These are phyloP conservation scores for Plasmodium reichenowi DNA, from an alignment of 169 alveolate species.

Conservation along the genomic window DNA sequence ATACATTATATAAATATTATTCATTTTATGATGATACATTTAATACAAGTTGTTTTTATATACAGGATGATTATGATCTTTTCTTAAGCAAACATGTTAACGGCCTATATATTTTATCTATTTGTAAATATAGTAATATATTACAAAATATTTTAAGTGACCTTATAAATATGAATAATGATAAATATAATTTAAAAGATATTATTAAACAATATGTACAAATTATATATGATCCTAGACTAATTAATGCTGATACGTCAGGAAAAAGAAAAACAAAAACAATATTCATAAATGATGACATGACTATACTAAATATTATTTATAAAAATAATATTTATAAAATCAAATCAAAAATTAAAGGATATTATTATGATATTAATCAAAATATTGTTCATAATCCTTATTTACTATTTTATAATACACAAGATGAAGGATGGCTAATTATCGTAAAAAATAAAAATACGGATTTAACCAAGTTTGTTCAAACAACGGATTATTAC, in stretches of 20 bases:
- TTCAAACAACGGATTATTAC: conserved; percentile 23
- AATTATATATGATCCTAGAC: conserved; percentile 57
- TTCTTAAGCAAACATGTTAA: conserved; percentile 39
- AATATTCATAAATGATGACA: conserved; percentile 22
- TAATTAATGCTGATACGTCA: conserved; percentile 48
- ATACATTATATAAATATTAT: conserved; percentile 30
- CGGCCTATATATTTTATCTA: conserved; percentile 35
- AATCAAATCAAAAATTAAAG: conserved; percentile 65
- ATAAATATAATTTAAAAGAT: conserved; percentile 17
- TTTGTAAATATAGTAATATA: conserved; percentile 34
- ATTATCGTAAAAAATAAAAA: conserved; percentile 54
- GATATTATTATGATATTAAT: conserved; percentile 53
- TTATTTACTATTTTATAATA: conserved; percentile 14
- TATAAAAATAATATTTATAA: conserved; percentile 39
- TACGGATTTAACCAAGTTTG: neutral
- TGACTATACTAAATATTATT: conserved; percentile 46
- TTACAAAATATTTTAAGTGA: conserved; percentile 44
- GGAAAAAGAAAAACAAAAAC: conserved; percentile 72
- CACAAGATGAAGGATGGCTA: conserved; percentile 53
- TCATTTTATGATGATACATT: conserved; percentile 59
- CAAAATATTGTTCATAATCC: conserved; percentile 48
- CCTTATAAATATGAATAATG: neutral
- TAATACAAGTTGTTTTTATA: conserved; percentile 12
- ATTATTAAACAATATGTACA: conserved; percentile 55
- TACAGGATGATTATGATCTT: conserved; percentile 32